Conservation (phyloP, 2,329 filamentous ascomycete species). For the Exophiala aquamarina region DNA sequence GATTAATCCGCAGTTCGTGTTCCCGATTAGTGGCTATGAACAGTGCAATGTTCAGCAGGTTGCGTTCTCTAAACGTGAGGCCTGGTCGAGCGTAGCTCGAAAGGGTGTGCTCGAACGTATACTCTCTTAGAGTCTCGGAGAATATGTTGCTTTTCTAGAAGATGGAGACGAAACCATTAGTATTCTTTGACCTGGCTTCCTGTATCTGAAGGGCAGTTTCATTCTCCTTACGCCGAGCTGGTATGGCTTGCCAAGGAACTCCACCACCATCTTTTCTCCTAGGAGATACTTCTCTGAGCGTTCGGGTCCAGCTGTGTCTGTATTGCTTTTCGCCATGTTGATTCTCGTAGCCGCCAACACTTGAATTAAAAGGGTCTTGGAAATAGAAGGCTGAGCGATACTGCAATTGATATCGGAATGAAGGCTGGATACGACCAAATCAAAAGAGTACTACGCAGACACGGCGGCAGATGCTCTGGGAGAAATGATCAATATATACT, state of each 20-base stretch:
- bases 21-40: constrained; percentile 4
- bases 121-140: constrained; percentile 5
- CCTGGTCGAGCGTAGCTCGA: constrained; percentile 5
- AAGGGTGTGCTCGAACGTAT: constrained; percentile 5
- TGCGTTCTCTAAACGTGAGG: constrained; percentile 4
- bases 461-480: too few relatives aligned
- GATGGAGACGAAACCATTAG: too few relatives aligned
- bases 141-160: constrained; percentile 3
- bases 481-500: too few relatives aligned
- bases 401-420: too few relatives aligned
- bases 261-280: constrained; percentile 5
- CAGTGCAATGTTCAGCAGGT: constrained; percentile 5
- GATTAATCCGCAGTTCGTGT: constrained; percentile 4
- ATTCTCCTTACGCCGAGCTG: not conserved
- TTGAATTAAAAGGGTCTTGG: too few relatives aligned
- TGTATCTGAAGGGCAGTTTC: not conserved
- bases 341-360: too few relatives aligned
- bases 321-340: not conserved
- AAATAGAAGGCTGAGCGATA: too few relatives aligned
- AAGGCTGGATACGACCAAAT: too few relatives aligned
- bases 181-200: too few relatives aligned
- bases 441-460: too few relatives aligned
- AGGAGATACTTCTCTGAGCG: constrained; percentile 5
- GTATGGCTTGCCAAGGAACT: constrained; percentile 7
- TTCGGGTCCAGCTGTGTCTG: constrained; percentile 1